Evolutionary conservation across 2,329 filamentous ascomycete species (phyloP).

Genomic region (Apiospora rasikravindrae): DNA sequence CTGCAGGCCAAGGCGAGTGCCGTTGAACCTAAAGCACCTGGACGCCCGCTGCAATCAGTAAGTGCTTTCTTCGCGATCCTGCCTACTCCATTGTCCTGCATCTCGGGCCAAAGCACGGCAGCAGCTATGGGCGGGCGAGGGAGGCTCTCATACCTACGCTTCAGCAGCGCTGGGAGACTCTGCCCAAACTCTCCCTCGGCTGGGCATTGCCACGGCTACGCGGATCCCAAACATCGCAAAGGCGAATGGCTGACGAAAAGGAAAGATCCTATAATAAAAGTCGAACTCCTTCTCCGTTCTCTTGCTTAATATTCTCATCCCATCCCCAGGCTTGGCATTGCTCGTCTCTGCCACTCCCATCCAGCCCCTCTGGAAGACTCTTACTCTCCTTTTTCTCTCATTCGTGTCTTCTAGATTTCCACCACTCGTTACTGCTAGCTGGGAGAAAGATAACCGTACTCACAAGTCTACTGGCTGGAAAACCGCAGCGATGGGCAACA

Average conservation of each 20-base stretch:
- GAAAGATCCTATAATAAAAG: background rate
- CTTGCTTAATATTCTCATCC: background rate
- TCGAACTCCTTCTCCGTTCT: background rate
- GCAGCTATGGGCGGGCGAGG: background rate
- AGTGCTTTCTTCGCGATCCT: background rate
- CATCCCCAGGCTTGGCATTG: conserved; percentile 12
- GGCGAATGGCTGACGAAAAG: background rate
- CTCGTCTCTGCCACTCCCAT: background rate
- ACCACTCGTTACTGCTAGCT: too few species aligned
- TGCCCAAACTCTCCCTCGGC: background rate
- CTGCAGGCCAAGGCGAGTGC: background rate
- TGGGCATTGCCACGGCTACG: background rate
- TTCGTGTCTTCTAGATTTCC: background rate
- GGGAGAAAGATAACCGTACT: background rate
- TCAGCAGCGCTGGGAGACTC: background rate
- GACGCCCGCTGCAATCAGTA: background rate
- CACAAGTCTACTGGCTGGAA: background rate
- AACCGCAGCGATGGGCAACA: background rate
- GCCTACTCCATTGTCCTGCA: background rate
- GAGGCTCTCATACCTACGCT: background rate
- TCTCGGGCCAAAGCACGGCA: background rate
- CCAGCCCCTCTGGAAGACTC: background rate
- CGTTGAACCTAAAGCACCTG: background rate
- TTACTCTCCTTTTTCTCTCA: background rate
- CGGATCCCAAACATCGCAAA: background rate